Percentiles rank a stretch among this genome's conserved stretches.
These are phyloP conservation scores for Inga oerstediana DNA, from an alignment of 306 rosid species.

Conservation along the genomic window DNA sequence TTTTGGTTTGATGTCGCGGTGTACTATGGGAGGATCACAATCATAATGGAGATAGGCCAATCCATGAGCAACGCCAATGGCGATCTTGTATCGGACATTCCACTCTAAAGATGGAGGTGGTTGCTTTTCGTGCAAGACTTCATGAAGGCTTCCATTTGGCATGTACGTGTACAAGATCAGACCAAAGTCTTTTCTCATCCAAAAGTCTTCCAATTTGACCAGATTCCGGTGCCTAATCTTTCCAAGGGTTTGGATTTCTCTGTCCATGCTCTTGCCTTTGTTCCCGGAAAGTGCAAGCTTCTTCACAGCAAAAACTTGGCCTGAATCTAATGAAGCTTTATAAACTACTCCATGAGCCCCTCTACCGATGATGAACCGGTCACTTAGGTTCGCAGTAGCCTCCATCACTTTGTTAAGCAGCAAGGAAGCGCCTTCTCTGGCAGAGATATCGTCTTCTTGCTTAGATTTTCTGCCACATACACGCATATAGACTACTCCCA, in stretches of 20 bases:
- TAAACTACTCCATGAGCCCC: slow-evolving; percentile 93
- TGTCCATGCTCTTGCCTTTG: slow-evolving; percentile 61
- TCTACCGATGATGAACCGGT: slow-evolving; percentile 66
- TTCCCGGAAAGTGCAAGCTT: slow-evolving; percentile 57
- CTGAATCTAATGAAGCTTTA: slow-evolving; percentile 54
- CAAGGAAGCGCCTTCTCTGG: slow-evolving; percentile 44
- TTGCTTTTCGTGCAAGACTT: slow-evolving; percentile 60
- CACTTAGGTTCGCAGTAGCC: slow-evolving; percentile 68
- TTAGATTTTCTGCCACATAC: slow-evolving; percentile 34
- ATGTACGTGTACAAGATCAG: slow-evolving; percentile 70
- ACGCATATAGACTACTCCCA: slow-evolving; percentile 45
- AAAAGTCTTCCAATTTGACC: slow-evolving; percentile 65
- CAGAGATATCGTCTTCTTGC: slow-evolving; percentile 38
- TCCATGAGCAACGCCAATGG: slow-evolving; percentile 77
- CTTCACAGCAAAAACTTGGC: slow-evolving; percentile 66
- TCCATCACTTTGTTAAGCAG: slow-evolving; percentile 60
- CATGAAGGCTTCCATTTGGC: slow-evolving; percentile 89
- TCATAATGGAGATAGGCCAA: slow-evolving; percentile 79
- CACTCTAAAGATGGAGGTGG: slow-evolving; percentile 60
- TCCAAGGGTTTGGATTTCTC: slow-evolving; percentile 72
- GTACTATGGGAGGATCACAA: slow-evolving; percentile 78
- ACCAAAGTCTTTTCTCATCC: slow-evolving; percentile 63
- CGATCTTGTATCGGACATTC: slow-evolving; percentile 66
- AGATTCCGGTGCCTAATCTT: slow-evolving; percentile 77
- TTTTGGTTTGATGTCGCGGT: slow-evolving; percentile 81